Evolutionary conservation across 2,329 filamentous ascomycete species (phyloP), one percentile per base, ranked within the genome.

Genomic region (Apiospora malaysiana): DNA sequence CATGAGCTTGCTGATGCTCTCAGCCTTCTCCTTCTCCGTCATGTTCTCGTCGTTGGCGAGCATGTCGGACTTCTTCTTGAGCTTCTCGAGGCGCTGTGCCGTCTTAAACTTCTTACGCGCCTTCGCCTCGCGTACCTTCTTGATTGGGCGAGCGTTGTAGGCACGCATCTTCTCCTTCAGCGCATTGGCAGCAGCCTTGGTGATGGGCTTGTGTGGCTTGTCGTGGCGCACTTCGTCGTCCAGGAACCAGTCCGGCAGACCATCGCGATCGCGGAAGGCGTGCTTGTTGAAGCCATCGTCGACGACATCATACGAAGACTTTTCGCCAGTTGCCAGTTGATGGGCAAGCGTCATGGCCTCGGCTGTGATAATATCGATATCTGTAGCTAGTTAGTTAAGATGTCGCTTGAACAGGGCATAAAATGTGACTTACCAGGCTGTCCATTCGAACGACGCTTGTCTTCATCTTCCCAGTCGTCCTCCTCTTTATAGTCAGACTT

Each of bases 311-410:
- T 92, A 83, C 65, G 89, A 92, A 0, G 91, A 93, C 81, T 92
- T 95, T 79, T 95, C 88, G 63, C 95, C 95, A 0, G 92, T 94
- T 4, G 95, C 96, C 71, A 99, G 91, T 78, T 94, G 90, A 75
- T 98, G 96, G 0, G 96, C 97, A 21, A 99, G 88, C 0, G 95
- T 97, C 96, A 99, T 99, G 74, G 97, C 96, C 85, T 99, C 96
- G 6, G 94, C 96, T n/a, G 96, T 99, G 78, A 98, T 97, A 78
- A 99, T 98, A 80, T 98, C 94, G 82, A 99, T 97, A 79, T 98
- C 95, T 87, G 40, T 8, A 82, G 80, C 70, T 40, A 40, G 32
- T 70, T 65, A 37, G 69, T 78, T 76, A 79, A 79, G 78, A 25
- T 16, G 56, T 42, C 43, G 66, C 37, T 27, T 1, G 18, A 40